phyloP scores from a whole-genome alignment of 352 stramenopile genomes.

The Globisporangium lucens region DNA sequence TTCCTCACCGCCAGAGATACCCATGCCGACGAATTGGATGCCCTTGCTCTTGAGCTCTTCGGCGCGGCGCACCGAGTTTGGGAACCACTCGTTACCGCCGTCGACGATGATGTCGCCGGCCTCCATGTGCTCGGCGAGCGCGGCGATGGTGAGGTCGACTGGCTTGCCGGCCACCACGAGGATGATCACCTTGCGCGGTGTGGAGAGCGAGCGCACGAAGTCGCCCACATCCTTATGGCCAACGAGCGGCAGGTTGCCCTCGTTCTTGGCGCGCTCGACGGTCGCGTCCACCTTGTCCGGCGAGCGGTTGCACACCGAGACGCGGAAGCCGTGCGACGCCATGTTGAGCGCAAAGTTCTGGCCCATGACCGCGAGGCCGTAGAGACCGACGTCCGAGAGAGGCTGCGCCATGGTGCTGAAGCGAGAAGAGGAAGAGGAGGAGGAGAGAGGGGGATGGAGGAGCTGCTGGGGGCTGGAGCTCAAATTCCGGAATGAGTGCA shows the following conservation, averaged over 20 bases:
- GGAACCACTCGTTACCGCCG: conserved; percentile 99
- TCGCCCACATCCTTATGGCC: conserved; percentile 92
- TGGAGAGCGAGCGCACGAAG: conserved; percentile 90
- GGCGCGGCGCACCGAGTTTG: conserved; percentile 93
- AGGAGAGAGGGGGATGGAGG: conserved; percentile 13
- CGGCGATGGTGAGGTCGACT: conserved; percentile 91
- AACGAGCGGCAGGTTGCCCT: conserved; percentile 94
- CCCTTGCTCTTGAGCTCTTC: conserved; percentile 93
- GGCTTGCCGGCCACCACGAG: conserved; percentile 97
- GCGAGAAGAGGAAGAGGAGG: conserved; percentile 6
- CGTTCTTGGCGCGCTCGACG: conserved; percentile 91
- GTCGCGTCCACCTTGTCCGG: conserved; percentile 96
- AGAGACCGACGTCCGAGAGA: conserved; percentile 86
- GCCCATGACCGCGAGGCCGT: conserved; percentile 94
- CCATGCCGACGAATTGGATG: conserved; percentile 98
- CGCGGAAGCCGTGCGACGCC: conserved; percentile 95
- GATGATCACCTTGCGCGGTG: conserved; percentile 97
- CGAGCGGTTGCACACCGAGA: conserved; percentile 97
- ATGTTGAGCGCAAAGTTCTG: conserved; percentile 99
- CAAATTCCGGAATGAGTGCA: conserved; percentile 28
- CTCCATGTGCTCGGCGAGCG: conserved; percentile 87
- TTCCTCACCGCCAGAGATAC: conserved; percentile 98
- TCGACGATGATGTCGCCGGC: conserved; percentile 98
- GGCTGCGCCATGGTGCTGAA: conserved; percentile 32
- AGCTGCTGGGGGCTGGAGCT: conserved; percentile 18